Conservation (phyloP, 768 basidiomycete genomes). For the Hygrophorus pudorinus region DNA sequence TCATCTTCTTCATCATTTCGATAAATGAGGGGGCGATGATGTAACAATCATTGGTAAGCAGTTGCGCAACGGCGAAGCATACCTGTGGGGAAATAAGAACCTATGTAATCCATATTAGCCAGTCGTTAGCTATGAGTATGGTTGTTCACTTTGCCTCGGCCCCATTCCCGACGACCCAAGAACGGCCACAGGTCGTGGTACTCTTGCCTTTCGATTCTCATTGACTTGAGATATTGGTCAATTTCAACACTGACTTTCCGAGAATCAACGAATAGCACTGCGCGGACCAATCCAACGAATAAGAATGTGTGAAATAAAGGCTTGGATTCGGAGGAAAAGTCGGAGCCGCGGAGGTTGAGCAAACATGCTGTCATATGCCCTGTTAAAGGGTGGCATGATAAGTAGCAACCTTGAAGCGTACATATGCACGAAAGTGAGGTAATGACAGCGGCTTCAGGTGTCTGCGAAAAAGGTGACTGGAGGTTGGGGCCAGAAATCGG, state of each 20-base stretch:
- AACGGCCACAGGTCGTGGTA: conserved; percentile 79
- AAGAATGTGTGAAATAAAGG: conserved; percentile 88
- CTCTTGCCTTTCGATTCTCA: conserved; percentile 48
- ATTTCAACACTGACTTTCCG: conserved; percentile 54
- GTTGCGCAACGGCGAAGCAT: conserved; percentile 74
- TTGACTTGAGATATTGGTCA: conserved; percentile 41
- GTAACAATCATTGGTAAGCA: conserved; percentile 76
- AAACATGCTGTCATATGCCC: conserved; percentile 51
- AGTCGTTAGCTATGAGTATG: conserved; percentile 3
- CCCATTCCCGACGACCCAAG: conserved; percentile 65
- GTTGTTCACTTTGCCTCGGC: conserved; percentile 56
- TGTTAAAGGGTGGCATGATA: conserved; percentile 6
- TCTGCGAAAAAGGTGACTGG: conserved; percentile 49
- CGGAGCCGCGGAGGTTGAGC: conserved; percentile 81
- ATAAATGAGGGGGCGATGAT: conserved; percentile 62
- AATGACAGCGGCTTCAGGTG: conserved; percentile 55
- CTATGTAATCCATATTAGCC: conserved; percentile 20
- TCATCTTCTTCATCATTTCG: conserved; percentile 74
- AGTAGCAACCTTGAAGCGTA: conserved; percentile 19
- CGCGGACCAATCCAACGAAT: conserved; percentile 52
- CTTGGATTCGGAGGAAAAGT: conserved; percentile 86
- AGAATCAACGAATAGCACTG: conserved; percentile 69
- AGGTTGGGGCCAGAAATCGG: conserved; percentile 54
- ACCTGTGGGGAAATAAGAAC: conserved; percentile 64
- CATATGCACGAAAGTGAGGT: conserved; percentile 65